Evolutionary conservation across 176 grass and related monocot genomes (phyloP), one percentile per base, ranked within the genome.

Genomic region (Saccharum spontaneum): DNA sequence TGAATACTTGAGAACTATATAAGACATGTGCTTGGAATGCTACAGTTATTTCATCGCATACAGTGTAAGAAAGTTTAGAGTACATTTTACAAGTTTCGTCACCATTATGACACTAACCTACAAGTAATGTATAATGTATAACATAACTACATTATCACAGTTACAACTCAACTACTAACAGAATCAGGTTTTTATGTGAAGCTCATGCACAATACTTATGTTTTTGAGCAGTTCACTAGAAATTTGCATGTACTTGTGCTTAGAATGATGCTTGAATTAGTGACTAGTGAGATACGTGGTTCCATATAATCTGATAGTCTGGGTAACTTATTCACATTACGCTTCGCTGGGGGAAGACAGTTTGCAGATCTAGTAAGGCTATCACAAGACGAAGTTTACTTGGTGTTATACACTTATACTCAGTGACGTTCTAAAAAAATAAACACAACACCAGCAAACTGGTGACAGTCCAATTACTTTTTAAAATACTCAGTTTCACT

Each of bases 1-100:
- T 52, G 48, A 67, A 9, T 75, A 75, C 48, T 28, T 78, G 10
- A 54, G 74, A 78, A 77, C 73, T 76, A 77, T 85, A 33, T 67
- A 26, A 85, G 33, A 52, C 14, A 76, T 30, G n/a, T 41, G 22
- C 11, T 10, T 52, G 14, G n/a, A 84, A 67, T 40, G 31, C 33
- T 31, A 13, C 6, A 15, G 36, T 16, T 38, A 73, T 79, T 49
- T 20, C 14, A 64, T 22, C 6, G 3, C 8, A 37, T 15, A 16
- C 16, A 71, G 3, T 38, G 10, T 30, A 11, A 66, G 33, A 77
- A 54, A 55, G 37, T 48, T 55, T 46, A 16, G 5, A 15, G n/a
- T 46, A 12, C 41, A 16, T 7, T 43, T 22, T n/a, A 71, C 39
- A 71, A 72, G 40, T 45, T 23, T n/a, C 11, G 1, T 45, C 11